Evolutionary conservation across 2,329 filamentous ascomycete species (phyloP).

Genomic region (Fusarium sp.): DNA sequence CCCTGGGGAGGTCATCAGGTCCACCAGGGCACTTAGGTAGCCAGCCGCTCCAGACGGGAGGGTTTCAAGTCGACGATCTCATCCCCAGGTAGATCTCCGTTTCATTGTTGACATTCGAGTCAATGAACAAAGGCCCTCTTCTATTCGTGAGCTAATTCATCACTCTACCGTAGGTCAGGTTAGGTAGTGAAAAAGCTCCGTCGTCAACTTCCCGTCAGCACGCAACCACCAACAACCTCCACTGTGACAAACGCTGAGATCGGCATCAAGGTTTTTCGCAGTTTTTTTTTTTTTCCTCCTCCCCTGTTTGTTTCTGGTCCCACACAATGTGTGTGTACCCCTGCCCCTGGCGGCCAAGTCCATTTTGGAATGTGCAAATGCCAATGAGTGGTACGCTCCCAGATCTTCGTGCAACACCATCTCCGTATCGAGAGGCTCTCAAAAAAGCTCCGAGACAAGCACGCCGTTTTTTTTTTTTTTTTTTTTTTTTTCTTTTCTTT

Average conservation of each 20-base stretch:
- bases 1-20: background rate
- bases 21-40: background rate
- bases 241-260: background rate
- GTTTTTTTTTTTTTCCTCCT: background rate
- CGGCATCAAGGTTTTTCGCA: background rate
- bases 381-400: background rate
- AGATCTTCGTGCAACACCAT: background rate
- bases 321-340: slow-evolving; percentile 20
- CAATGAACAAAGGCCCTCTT: background rate
- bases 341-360: slow-evolving; percentile 4
- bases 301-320: background rate
- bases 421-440: background rate
- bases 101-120: background rate
- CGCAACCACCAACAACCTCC: background rate
- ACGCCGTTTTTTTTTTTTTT: too few relatives aligned
- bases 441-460: background rate
- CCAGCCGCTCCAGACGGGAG: background rate
- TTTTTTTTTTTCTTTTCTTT: background rate
- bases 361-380: slow-evolving; percentile 10
- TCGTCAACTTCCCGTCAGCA: background rate
- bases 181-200: background rate
- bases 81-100: background rate
- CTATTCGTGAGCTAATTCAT: background rate
- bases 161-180: background rate
- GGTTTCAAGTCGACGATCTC: background rate